Evolutionary conservation across 2,329 filamentous ascomycete genomes (phyloP).

Genomic region (Myriosclerotinia curreyana): DNA sequence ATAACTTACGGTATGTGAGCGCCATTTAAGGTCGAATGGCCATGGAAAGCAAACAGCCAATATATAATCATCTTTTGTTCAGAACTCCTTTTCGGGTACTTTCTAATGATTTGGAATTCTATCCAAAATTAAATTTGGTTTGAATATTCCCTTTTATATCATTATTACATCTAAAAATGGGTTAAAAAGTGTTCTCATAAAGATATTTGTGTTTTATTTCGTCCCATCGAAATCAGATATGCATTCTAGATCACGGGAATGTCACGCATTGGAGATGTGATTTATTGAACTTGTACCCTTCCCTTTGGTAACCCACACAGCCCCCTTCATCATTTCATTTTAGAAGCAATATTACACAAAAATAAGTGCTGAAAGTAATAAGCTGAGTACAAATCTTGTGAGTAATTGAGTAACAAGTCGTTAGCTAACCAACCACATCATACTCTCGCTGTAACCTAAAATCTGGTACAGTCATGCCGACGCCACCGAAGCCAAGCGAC

Average conservation of each 20-base stretch:
- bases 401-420: not conserved
- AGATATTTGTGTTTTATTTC: too few species aligned
- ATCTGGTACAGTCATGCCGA: not conserved
- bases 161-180: too few species aligned
- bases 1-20: not conserved
- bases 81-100: too few species aligned
- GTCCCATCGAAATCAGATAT: not conserved
- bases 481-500: constrained; percentile 6
- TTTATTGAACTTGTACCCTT: not conserved
- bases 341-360: not conserved
- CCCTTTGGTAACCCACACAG: not conserved
- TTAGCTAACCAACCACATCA: too few species aligned
- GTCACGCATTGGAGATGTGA: not conserved
- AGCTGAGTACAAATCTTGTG: not conserved
- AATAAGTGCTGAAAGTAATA: not conserved
- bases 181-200: too few species aligned
- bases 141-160: too few species aligned
- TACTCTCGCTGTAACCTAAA: not conserved
- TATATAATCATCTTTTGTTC: too few species aligned
- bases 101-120: too few species aligned
- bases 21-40: not conserved
- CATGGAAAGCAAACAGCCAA: too few species aligned
- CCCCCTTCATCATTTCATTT: not conserved
- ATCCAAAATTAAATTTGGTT: too few species aligned
- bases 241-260: not conserved